phyloP scores from a whole-genome alignment of 2,329 filamentous ascomycete genomes.

The Xylaria multiplex region DNA sequence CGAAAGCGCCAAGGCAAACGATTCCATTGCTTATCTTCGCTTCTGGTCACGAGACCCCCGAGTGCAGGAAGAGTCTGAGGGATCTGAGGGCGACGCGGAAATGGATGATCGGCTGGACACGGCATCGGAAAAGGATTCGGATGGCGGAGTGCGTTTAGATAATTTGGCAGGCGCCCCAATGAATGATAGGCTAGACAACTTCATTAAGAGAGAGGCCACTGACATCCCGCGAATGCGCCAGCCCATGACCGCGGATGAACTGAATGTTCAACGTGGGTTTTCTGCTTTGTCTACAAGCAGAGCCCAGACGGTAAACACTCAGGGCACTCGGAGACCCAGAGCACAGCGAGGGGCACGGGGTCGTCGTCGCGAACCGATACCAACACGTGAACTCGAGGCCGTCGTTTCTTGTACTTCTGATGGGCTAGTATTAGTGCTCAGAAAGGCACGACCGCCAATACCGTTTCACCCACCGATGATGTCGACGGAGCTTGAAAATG shows the following conservation, averaged over 20 bases:
- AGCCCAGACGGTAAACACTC: conserved; percentile 37
- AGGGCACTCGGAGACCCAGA: conserved; percentile 22
- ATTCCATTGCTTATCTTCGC: conserved; percentile 88
- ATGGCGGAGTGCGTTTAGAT: conserved; percentile 58
- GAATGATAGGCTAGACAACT: conserved; percentile 42
- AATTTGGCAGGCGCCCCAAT: conserved; percentile 56
- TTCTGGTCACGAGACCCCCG: conserved; percentile 85
- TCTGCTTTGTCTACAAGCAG: conserved; percentile 42
- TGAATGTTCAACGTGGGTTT: conserved; percentile 16
- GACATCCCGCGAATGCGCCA: conserved; percentile 25
- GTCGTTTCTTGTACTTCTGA: conserved; percentile 94
- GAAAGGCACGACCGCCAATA: conserved; percentile 76
- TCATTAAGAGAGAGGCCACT: conserved; percentile 52
- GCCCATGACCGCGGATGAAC: neutral
- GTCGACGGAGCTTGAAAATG: conserved; percentile 63
- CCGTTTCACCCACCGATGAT: conserved; percentile 63
- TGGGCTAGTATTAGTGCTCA: conserved; percentile 82
- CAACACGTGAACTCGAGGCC: conserved; percentile 79
- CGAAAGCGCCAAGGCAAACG: conserved; percentile 87
- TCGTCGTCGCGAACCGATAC: conserved; percentile 47
- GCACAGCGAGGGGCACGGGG: conserved; percentile 15
- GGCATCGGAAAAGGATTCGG: conserved; percentile 52
- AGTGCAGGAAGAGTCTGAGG: conserved; percentile 61
- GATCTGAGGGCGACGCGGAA: conserved; percentile 54
- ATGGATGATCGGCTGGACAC: conserved; percentile 59